Percentiles rank a stretch among this genome's conserved stretches.
Evolutionary conservation across 352 stramenopile species (phyloP).

Genomic region (Phytopythium cucurbitacearum): DNA sequence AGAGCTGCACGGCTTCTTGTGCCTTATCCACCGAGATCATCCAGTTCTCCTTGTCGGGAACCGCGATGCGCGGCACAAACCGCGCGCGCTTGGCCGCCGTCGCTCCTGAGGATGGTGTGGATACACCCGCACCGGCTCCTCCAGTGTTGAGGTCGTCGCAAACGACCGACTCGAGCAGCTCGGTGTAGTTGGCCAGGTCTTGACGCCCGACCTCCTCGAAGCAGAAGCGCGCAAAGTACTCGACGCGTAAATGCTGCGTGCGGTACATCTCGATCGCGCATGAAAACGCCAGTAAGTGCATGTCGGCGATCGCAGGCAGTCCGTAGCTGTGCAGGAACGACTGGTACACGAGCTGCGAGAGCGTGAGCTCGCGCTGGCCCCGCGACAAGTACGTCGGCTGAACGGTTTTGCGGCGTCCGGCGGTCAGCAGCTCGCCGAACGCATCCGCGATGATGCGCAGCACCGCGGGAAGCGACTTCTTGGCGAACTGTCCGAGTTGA

Average conservation of each 20-base stretch:
- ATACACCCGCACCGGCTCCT: neutral
- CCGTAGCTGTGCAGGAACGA: conserved; percentile 82
- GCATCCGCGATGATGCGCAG: conserved; percentile 67
- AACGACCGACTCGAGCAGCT: conserved; percentile 77
- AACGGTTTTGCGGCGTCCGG: conserved; percentile 34
- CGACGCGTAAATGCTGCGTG: conserved; percentile 58
- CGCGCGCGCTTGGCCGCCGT: conserved; percentile 34
- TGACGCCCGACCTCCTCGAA: conserved; percentile 61
- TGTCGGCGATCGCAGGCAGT: conserved; percentile 68
- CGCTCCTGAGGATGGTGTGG: conserved; percentile 5
- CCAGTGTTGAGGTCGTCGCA: conserved; percentile 33
- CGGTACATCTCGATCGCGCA: conserved; percentile 68
- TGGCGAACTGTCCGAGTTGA: conserved; percentile 71
- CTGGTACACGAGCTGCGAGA: conserved; percentile 78
- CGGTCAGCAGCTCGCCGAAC: conserved; percentile 70
- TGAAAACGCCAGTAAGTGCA: conserved; percentile 72
- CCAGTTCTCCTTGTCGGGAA: conserved; percentile 75
- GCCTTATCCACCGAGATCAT: conserved; percentile 59
- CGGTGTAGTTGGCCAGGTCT: conserved; percentile 57
- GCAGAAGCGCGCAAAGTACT: conserved; percentile 71
- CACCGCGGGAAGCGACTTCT: conserved; percentile 65
- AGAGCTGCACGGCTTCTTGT: conserved; percentile 53
- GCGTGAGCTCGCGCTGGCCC: conserved; percentile 28
- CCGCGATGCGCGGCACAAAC: conserved; percentile 42
- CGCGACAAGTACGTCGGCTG: conserved; percentile 6